Conservation (phyloP, 108 stramenopile species). For the Cyclotella distinguenda region DNA sequence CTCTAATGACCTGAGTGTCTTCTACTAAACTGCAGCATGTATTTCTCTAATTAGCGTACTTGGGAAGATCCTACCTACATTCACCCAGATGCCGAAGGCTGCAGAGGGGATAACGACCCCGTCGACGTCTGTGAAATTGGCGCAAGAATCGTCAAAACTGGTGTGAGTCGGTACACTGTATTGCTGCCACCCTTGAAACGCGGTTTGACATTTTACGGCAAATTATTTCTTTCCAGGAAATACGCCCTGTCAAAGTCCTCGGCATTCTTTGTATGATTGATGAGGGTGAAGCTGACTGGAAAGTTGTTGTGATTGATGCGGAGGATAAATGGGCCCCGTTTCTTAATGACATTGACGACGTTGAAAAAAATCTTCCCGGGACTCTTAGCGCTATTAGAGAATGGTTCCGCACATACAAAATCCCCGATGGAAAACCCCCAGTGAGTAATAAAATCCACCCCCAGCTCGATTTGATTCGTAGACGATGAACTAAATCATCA, state of each 20-base stretch:
- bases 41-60: constrained; percentile 56
- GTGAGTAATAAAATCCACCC: not conserved
- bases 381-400: constrained; percentile 88
- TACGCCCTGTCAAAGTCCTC: constrained; percentile 95
- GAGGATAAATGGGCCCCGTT: constrained; percentile 96
- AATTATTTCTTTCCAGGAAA: constrained; percentile 43
- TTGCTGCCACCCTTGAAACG: not conserved
- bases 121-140: constrained; percentile 94
- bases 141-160: constrained; percentile 65
- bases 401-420: constrained; percentile 99
- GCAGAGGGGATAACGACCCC: constrained; percentile 94
- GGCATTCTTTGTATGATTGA: constrained; percentile 98
- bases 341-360: constrained; percentile 95
- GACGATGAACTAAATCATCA: too few species aligned
- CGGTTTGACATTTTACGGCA: not conserved
- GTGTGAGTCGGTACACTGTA: constrained; percentile 52
- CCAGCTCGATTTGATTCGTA: not conserved
- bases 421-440: constrained; percentile 97
- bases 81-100: constrained; percentile 91
- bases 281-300: constrained; percentile 98
- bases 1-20: too few species aligned
- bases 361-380: constrained; percentile 91
- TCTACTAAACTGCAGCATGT: too few species aligned
- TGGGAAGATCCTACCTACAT: constrained; percentile 97
- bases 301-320: constrained; percentile 92